Percentiles rank a stretch among this genome's conserved stretches.
phyloP scores from a whole-genome alignment of 768 basidiomycete species.

The Crepidotus variabilis region DNA sequence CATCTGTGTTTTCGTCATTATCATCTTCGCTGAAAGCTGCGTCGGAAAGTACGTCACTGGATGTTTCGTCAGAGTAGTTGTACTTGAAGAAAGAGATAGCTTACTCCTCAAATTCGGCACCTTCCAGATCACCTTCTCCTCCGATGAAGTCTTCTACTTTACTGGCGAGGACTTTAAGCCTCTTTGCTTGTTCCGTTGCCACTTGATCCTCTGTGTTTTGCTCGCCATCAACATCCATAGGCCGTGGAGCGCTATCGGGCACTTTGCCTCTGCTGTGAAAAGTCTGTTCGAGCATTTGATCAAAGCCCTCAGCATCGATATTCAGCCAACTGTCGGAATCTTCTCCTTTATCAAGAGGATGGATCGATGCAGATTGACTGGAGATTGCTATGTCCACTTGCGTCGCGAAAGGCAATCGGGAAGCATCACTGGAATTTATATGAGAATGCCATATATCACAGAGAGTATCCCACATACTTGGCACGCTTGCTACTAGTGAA shows the following conservation, averaged over 20 bases:
- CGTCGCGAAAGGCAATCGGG: constrained; percentile 72
- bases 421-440: constrained; percentile 41
- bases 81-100: constrained; percentile 21
- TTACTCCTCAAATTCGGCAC: constrained; percentile 89
- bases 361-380: constrained; percentile 28
- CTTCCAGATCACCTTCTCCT: constrained; percentile 84
- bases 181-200: constrained; percentile 62
- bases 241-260: constrained; percentile 18
- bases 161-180: constrained; percentile 71
- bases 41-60: constrained; percentile 68
- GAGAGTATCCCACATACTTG: constrained; percentile 50
- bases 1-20: constrained; percentile 12
- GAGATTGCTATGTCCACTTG: constrained; percentile 64
- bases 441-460: neutral
- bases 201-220: constrained; percentile 40
- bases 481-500: constrained; percentile 61
- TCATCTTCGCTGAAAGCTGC: constrained; percentile 57
- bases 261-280: constrained; percentile 23
- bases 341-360: constrained; percentile 23
- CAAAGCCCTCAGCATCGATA: constrained; percentile 71
- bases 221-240: constrained; percentile 48
- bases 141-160: constrained; percentile 91
- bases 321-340: constrained; percentile 92
- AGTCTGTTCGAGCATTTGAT: constrained; percentile 59
- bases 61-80: too few species aligned